Conservation (phyloP, 176 grass and related monocot species). For the Eremochloa ophiuroides region DNA sequence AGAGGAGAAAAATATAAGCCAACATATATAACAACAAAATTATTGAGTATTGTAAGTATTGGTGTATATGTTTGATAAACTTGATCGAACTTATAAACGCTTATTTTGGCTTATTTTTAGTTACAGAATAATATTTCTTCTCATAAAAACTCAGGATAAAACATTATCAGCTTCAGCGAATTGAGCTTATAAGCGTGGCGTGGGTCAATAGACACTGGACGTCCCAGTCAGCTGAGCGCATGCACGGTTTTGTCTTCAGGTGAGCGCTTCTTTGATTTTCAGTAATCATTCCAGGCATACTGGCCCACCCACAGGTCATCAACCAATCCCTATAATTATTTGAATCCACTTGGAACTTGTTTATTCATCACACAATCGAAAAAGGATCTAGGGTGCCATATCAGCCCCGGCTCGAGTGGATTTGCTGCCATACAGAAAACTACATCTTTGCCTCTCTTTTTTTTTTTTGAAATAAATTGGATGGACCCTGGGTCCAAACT, state of each 20-base stretch:
- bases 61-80: neutral
- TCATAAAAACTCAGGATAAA: too few relatives aligned
- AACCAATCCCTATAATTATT: neutral
- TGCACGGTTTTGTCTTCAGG: neutral
- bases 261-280: neutral
- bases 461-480: too few relatives aligned
- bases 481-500: too few relatives aligned
- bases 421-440: neutral
- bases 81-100: neutral
- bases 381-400: neutral
- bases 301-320: neutral
- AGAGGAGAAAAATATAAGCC: neutral
- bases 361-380: neutral
- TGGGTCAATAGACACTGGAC: neutral
- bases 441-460: neutral
- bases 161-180: too few relatives aligned
- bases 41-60: neutral
- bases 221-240: neutral
- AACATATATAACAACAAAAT: neutral
- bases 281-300: neutral
- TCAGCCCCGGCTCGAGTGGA: neutral
- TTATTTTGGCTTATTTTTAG: too few relatives aligned
- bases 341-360: neutral
- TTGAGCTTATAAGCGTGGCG: too few relatives aligned
- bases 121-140: too few relatives aligned